Evolutionary conservation across 2,329 filamentous ascomycete species (phyloP).

Genomic region (Aplosporella prunicola): DNA sequence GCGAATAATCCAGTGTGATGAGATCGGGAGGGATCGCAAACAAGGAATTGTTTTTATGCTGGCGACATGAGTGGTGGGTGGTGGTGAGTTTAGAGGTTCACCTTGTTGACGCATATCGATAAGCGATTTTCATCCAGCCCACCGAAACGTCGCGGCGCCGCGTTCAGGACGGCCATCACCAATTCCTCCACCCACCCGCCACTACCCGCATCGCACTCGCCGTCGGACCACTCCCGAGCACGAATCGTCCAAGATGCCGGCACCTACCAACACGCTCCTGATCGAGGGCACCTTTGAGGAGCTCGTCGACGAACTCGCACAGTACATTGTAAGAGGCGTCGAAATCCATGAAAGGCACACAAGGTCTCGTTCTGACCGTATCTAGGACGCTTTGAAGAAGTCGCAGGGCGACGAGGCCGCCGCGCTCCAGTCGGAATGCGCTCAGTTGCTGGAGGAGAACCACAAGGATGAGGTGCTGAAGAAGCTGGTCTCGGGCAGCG

Average conservation of each 20-base stretch:
- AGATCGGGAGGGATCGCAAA: no score
- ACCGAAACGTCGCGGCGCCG: no score
- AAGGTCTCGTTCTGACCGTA: not conserved
- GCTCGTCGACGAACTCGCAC: constrained; percentile 86
- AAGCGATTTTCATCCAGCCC: constrained; percentile 10
- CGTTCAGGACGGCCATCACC: no score
- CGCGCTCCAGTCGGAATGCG: constrained; percentile 51
- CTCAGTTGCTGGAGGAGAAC: constrained; percentile 57
- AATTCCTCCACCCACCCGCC: constrained; percentile 7
- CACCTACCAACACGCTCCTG: constrained; percentile 52
- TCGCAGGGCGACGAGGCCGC: constrained; percentile 43
- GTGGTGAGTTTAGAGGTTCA: no score
- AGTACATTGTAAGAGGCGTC: constrained; percentile 54
- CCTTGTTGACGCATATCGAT: constrained; percentile 4
- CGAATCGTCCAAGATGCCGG: constrained; percentile 42
- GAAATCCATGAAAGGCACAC: constrained; percentile 6
- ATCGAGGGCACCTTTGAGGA: constrained; percentile 93
- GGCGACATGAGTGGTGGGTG: no score
- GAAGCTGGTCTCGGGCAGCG: constrained; percentile 75
- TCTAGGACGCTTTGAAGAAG: constrained; percentile 63
- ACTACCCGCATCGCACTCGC: constrained; percentile 1
- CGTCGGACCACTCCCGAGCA: constrained; percentile 6
- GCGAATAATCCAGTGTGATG: no score
- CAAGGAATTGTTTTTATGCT: no score
- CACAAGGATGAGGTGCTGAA: constrained; percentile 78